Evolutionary conservation across 805 yeast genomes (phyloP).

Genomic region (Kodamaea kakaduensis): DNA sequence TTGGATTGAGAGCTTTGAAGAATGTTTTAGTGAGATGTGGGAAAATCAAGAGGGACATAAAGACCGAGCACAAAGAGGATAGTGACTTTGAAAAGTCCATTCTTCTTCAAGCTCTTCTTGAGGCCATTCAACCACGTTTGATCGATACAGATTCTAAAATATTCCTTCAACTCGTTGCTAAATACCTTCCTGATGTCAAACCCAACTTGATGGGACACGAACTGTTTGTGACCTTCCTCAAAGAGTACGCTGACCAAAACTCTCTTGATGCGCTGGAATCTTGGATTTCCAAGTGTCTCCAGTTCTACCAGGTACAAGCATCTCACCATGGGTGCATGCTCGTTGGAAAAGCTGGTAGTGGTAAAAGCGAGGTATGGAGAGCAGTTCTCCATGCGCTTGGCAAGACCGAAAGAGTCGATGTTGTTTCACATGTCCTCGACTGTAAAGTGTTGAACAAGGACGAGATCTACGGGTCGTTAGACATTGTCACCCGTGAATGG

Average conservation of each 20-base stretch:
- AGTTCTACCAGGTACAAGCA: slow-evolving; percentile 56
- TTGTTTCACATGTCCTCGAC: slow-evolving; percentile 51
- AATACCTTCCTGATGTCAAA: slow-evolving; percentile 25
- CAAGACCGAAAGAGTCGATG: slow-evolving; percentile 30
- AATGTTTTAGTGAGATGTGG: slow-evolving; percentile 61
- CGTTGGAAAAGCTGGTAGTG: slow-evolving; percentile 72
- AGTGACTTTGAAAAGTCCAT: slow-evolving; percentile 24
- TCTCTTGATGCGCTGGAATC: slow-evolving; percentile 32
- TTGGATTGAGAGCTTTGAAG: slow-evolving; percentile 82
- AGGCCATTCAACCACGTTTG: slow-evolving; percentile 67
- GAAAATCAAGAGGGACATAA: slow-evolving; percentile 27
- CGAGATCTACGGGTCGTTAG: slow-evolving; percentile 65
- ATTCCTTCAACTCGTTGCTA: slow-evolving; percentile 23
- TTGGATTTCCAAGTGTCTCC: slow-evolving; percentile 56
- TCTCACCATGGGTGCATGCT: slow-evolving; percentile 77
- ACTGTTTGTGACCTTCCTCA: slow-evolving; percentile 24
- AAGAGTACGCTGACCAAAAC: slow-evolving; percentile 20
- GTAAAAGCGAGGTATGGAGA: slow-evolving; percentile 59
- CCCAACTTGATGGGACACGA: slow-evolving; percentile 18
- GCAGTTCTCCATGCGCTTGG: slow-evolving; percentile 44
- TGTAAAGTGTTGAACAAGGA: slow-evolving; percentile 72
- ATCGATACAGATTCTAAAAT: slow-evolving; percentile 46
- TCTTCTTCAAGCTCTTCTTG: slow-evolving; percentile 51
- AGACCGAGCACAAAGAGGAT: background rate
- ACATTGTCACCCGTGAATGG: slow-evolving; percentile 84